Conservation (phyloP, 306 rosid genomes). For the Cucurbita moschata region DNA sequence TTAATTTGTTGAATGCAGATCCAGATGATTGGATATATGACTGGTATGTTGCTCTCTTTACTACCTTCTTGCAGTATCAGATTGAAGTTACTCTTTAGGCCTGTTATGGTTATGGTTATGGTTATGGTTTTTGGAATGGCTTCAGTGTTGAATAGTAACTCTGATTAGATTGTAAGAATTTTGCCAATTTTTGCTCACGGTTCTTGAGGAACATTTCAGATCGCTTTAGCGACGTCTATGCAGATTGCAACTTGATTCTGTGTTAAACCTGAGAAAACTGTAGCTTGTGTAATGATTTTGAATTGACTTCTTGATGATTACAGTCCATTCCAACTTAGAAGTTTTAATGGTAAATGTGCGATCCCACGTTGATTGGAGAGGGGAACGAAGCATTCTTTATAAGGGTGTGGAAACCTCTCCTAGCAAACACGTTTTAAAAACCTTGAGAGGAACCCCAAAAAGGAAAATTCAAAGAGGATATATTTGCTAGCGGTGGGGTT, state of each 20-base stretch:
- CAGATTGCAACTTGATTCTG: background rate
- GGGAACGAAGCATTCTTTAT: no score
- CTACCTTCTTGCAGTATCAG: background rate
- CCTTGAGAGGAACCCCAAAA: no score
- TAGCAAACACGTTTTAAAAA: no score
- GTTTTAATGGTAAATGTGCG: background rate
- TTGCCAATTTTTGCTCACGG: background rate
- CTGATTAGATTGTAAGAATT: background rate
- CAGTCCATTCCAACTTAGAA: background rate
- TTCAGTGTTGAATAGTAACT: background rate
- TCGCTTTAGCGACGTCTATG: background rate
- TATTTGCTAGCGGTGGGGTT: no score
- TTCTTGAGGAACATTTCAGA: background rate
- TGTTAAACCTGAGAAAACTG: background rate
- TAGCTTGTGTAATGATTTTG: background rate
- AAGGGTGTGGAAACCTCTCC: no score
- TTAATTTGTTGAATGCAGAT: slow-evolving; percentile 80
- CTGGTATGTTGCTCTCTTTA: slow-evolving; percentile 43
- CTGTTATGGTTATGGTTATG: background rate
- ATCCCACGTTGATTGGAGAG: no score
- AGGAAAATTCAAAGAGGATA: no score
- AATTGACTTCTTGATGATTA: background rate
- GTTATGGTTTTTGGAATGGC: background rate
- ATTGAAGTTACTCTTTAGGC: background rate
- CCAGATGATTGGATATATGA: slow-evolving; percentile 70